Evolutionary conservation across 345 rosid species (phyloP).

Genomic region (Aethionema arabicum): DNA sequence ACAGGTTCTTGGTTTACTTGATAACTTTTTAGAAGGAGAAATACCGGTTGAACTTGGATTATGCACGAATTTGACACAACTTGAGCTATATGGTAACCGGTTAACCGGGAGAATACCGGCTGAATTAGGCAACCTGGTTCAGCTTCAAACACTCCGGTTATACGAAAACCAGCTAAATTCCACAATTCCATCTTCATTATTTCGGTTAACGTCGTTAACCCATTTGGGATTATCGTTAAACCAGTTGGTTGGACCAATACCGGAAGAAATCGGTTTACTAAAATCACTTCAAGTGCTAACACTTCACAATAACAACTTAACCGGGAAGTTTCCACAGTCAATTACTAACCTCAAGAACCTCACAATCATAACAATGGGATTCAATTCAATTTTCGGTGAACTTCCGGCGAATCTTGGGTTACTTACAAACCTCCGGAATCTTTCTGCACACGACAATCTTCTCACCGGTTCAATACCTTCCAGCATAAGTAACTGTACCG

Average conservation of each 20-base stretch:
- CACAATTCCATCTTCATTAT: slow-evolving; percentile 66
- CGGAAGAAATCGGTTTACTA: slow-evolving; percentile 54
- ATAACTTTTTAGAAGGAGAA: slow-evolving; percentile 56
- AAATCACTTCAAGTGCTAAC: slow-evolving; percentile 57
- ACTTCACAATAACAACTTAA: slow-evolving; percentile 61
- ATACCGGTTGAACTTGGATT: slow-evolving; percentile 65
- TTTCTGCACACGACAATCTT: slow-evolving; percentile 45
- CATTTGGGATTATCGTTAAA: slow-evolving; percentile 63
- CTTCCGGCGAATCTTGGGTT: slow-evolving; percentile 63
- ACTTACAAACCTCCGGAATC: slow-evolving; percentile 64
- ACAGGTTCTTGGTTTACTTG: slow-evolving; percentile 36
- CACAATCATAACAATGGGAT: slow-evolving; percentile 59
- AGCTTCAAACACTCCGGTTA: slow-evolving; percentile 47
- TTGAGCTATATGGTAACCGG: slow-evolving; percentile 54
- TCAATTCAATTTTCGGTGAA: slow-evolving; percentile 58
- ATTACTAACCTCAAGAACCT: slow-evolving; percentile 59
- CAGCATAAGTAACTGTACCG: slow-evolving; percentile 69
- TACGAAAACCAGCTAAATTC: slow-evolving; percentile 56
- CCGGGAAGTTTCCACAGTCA: slow-evolving; percentile 63
- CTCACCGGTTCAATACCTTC: slow-evolving; percentile 76
- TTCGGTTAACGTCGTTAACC: slow-evolving; percentile 52
- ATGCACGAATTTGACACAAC: slow-evolving; percentile 50
- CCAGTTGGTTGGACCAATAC: slow-evolving; percentile 54
- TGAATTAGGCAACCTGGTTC: slow-evolving; percentile 62
- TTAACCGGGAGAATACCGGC: slow-evolving; percentile 64